These are phyloP conservation scores for Pichia ethanolica DNA, from an alignment of 805 yeast species.

Conservation along the genomic window DNA sequence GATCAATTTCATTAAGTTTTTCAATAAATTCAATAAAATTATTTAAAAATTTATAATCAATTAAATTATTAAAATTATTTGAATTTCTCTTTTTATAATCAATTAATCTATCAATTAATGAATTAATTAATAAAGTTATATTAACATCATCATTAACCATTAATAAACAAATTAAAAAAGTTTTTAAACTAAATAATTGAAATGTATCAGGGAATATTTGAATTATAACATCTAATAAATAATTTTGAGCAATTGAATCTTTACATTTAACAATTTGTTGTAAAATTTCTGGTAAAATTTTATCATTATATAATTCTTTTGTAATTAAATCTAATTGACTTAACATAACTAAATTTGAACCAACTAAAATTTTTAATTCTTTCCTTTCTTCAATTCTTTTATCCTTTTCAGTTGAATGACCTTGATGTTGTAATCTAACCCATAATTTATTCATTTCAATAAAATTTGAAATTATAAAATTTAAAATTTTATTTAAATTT, in stretches of 20 bases:
- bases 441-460: conserved; percentile 97
- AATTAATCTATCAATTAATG: conserved; percentile 67
- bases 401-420: conserved; percentile 75
- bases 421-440: conserved; percentile 95
- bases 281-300: conserved; percentile 69
- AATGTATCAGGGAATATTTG: conserved; percentile 94
- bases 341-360: conserved; percentile 82
- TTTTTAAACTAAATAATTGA: conserved; percentile 67
- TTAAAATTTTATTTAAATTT: conserved; percentile 57
- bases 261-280: conserved; percentile 91
- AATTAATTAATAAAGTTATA: conserved; percentile 54
- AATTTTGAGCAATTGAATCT: conserved; percentile 88
- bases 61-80: conserved; percentile 13
- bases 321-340: conserved; percentile 80
- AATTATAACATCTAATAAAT: conserved; percentile 80
- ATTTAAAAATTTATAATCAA: conserved; percentile 38
- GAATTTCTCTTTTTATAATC: conserved; percentile 40
- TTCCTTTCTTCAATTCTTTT: conserved; percentile 72
- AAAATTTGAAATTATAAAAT: conserved; percentile 77
- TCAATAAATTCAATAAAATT: conserved; percentile 61
- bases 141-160: conserved; percentile 66
- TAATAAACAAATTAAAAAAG: conserved; percentile 56
- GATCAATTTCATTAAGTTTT: conserved; percentile 47
- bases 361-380: conserved; percentile 86
- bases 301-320: conserved; percentile 35